Conservation (phyloP, 2,329 filamentous ascomycete genomes). For the Ophiostoma perfectum region DNA sequence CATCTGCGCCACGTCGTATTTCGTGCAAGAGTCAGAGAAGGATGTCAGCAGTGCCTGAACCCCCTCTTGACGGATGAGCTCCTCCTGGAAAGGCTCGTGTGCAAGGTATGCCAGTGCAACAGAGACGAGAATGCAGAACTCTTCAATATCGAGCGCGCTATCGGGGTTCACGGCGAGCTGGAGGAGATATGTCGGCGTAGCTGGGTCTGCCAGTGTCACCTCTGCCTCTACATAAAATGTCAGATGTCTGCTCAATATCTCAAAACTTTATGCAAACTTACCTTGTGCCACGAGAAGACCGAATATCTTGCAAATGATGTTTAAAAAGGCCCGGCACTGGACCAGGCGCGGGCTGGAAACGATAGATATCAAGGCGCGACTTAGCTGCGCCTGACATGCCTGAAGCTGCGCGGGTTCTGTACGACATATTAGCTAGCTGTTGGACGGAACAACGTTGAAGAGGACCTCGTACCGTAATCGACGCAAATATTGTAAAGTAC, state of each 20-base stretch:
- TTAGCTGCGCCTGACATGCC: slow-evolving; percentile 49
- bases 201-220: slow-evolving; percentile 38
- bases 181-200: slow-evolving; percentile 47
- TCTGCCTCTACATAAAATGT: slow-evolving; percentile 38
- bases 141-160: slow-evolving; percentile 45
- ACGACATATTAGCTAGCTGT: slow-evolving; percentile 36
- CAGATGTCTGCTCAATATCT: not conserved
- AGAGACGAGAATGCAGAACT: slow-evolving; percentile 48
- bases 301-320: slow-evolving; percentile 53
- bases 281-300: slow-evolving; percentile 49
- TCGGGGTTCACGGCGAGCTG: slow-evolving; percentile 41
- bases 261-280: slow-evolving; percentile 25
- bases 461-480: slow-evolving; percentile 43
- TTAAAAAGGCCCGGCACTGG: slow-evolving; percentile 41
- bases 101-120: slow-evolving; percentile 53
- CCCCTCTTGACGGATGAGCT: slow-evolving; percentile 39
- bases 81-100: slow-evolving; percentile 46
- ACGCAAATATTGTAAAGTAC: slow-evolving; percentile 59
- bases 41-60: slow-evolving; percentile 43
- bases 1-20: slow-evolving; percentile 37
- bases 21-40: slow-evolving; percentile 45
- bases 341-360: slow-evolving; percentile 43
- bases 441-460: slow-evolving; percentile 19
- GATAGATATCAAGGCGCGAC: slow-evolving; percentile 44
- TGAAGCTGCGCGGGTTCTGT: slow-evolving; percentile 47